Conservation (phyloP, 805 yeast genomes). For the Kazachstania taianensis region DNA sequence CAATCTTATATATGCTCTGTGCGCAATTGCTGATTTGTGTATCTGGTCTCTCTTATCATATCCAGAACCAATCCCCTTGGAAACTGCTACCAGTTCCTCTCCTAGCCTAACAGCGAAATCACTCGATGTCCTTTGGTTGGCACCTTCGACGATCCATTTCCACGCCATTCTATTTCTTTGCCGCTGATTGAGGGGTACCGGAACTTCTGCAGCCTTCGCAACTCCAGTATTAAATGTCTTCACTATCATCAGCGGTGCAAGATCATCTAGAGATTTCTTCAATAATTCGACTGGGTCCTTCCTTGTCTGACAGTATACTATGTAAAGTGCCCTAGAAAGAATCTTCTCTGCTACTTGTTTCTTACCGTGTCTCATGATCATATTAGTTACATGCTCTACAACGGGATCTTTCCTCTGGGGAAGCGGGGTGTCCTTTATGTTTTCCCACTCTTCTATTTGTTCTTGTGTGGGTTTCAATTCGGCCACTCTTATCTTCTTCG, state of each 20-base stretch:
- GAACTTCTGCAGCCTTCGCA: slow-evolving; percentile 73
- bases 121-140: slow-evolving; percentile 65
- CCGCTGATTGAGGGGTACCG: slow-evolving; percentile 70
- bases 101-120: slow-evolving; percentile 82
- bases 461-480: slow-evolving; percentile 50
- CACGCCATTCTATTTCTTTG: slow-evolving; percentile 84
- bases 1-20: slow-evolving; percentile 65
- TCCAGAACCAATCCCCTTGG: slow-evolving; percentile 69
- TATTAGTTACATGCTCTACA: slow-evolving; percentile 66
- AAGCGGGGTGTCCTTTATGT: slow-evolving; percentile 40
- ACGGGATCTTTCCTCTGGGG: slow-evolving; percentile 62
- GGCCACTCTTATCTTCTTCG: slow-evolving; percentile 9
- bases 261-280: slow-evolving; percentile 61
- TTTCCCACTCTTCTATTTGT: slow-evolving; percentile 50
- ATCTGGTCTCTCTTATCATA: slow-evolving; percentile 73
- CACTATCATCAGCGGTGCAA: slow-evolving; percentile 77
- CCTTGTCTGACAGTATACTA: slow-evolving; percentile 50
- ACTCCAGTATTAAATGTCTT: slow-evolving; percentile 73
- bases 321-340: slow-evolving; percentile 68
- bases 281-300: slow-evolving; percentile 71
- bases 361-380: slow-evolving; percentile 88
- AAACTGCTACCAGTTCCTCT: slow-evolving; percentile 76
- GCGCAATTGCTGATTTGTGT: slow-evolving; percentile 81
- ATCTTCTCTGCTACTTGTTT: slow-evolving; percentile 69
- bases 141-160: slow-evolving; percentile 81